Evolutionary conservation across 148 eudicot genomes (phyloP).

Genomic region (Pharnaceum exiguum): DNA sequence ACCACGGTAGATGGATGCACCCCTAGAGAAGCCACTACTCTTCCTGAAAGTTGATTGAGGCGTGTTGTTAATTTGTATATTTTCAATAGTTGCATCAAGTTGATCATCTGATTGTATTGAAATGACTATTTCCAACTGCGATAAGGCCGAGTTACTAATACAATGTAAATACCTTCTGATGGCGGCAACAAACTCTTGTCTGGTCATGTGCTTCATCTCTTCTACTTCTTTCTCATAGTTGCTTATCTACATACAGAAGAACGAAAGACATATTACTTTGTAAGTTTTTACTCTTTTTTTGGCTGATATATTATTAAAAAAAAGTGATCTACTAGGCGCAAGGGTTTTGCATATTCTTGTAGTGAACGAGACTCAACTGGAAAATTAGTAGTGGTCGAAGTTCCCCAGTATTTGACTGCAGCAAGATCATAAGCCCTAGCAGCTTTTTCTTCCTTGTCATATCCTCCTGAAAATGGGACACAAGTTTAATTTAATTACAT

Average conservation of each 20-base stretch:
- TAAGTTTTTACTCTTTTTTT: too few species aligned
- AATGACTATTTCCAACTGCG: not conserved
- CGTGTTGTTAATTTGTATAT: not conserved
- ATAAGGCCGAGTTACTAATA: not conserved
- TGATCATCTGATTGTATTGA: not conserved
- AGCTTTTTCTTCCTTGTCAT: conserved; percentile 98
- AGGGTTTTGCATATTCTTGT: not conserved
- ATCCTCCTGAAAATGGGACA: conserved; percentile 51
- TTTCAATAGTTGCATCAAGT: not conserved
- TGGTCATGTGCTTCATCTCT: conserved; percentile 96
- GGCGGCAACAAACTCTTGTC: conserved; percentile 94
- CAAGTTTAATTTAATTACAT: not conserved
- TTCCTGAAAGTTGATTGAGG: conserved; percentile 44
- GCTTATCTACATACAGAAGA: conserved; percentile 46
- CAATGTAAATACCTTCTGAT: conserved; percentile 65
- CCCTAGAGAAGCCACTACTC: conserved; percentile 97
- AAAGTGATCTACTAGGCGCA: not conserved
- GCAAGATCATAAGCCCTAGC: conserved; percentile 96
- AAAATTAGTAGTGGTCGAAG: conserved; percentile 94
- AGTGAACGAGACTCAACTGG: conserved; percentile 41
- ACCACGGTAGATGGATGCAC: conserved; percentile 97
- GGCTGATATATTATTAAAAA: not conserved
- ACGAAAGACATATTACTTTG: too few species aligned
- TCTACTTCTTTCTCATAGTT: conserved; percentile 95
- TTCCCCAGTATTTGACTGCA: conserved; percentile 97